Evolutionary conservation across 495 filamentous ascomycete species (phyloP), one percentile per base, ranked within the genome.

Genomic region (Aspergillus nanangensis): DNA sequence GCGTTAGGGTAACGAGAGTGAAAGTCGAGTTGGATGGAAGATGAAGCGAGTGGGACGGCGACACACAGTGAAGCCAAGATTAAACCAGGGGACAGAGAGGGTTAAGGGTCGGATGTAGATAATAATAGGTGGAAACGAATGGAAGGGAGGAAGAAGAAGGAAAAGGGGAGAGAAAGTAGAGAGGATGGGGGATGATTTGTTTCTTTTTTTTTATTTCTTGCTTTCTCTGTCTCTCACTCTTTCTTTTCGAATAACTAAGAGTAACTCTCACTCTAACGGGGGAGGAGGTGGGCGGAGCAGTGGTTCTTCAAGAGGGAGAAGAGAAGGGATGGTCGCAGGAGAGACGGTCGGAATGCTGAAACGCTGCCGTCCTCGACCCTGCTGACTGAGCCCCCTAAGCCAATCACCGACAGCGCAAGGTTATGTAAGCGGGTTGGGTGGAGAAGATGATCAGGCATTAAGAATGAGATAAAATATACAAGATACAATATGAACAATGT

Each of bases 1-100:
- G 5, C 25, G 25, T 11, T 5, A 11, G 25, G n/a, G 13, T 18
- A 39, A 39, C 15, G 52, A 51, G 37, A 51, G 48, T 44, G 24
- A 45, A 45, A 22, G 50, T 43, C 27, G n/a, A 37, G 37, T 44
- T 43, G 37, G 48, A 38, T 44, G 22, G 42, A 20, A 50, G 40
- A 32, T 38, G 36, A 51, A 69, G 61, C 54, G 65, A 69, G 55
- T 46, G 65, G 47, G 56, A 52, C 41, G 65, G 65, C 65, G 54
- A 62, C 57, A 68, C 60, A 58, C 61, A 66, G 65, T 66, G 66
- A 66, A 47, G 55, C 60, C 60, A 38, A n/a, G n/a, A n/a, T n/a
- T n/a, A n/a, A n/a, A n/a, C n/a, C n/a, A 31, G 42, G 51, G 51
- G 46, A 50, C 44, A 47, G 39, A 48, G 38, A 33, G 41, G 41